A percentile compares a stretch with the other conserved stretches of the same genome.
phyloP scores from a whole-genome alignment of 164 flowering plant species.

The Umbellularia californica region DNA sequence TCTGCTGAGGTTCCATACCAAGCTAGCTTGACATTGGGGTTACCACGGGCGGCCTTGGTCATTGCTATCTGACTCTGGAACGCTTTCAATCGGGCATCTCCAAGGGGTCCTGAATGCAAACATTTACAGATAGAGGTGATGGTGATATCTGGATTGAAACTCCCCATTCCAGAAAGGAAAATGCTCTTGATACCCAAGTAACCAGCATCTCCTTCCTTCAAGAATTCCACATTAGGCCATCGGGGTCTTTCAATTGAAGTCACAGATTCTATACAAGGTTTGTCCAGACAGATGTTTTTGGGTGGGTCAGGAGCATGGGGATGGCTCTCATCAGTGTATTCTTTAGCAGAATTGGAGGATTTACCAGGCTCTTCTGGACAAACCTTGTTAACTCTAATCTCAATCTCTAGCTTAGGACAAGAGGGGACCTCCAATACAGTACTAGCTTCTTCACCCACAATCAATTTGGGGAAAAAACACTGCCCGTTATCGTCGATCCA shows the following conservation, averaged over 20 bases:
- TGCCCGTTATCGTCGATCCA: constrained; percentile 18
- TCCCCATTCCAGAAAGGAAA: constrained; percentile 26
- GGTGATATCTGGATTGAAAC: constrained; percentile 11
- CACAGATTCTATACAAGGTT: background rate
- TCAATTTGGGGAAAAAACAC: constrained; percentile 17
- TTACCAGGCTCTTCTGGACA: background rate
- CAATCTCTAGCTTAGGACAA: constrained; percentile 23
- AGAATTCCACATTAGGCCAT: constrained; percentile 29
- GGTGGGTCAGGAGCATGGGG: background rate
- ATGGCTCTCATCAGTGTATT: constrained; percentile 18
- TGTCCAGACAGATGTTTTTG: constrained; percentile 13
- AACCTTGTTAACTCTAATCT: constrained; percentile 5
- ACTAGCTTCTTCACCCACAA: background rate
- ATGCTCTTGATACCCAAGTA: constrained; percentile 17
- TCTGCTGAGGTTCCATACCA: constrained; percentile 43
- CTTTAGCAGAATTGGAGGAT: constrained; percentile 8
- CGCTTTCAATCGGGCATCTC: constrained; percentile 29
- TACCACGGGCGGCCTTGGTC: constrained; percentile 31
- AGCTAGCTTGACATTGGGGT: constrained; percentile 31
- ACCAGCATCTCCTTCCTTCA: constrained; percentile 26
- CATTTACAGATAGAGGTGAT: constrained; percentile 35
- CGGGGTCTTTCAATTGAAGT: constrained; percentile 2
- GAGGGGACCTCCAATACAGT: background rate
- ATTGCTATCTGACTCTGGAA: constrained; percentile 36
- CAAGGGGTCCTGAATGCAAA: constrained; percentile 21